These are phyloP conservation scores for Trametes versicolor DNA, from an alignment of 1,284 basidiomycete genomes.

Conservation along the genomic window DNA sequence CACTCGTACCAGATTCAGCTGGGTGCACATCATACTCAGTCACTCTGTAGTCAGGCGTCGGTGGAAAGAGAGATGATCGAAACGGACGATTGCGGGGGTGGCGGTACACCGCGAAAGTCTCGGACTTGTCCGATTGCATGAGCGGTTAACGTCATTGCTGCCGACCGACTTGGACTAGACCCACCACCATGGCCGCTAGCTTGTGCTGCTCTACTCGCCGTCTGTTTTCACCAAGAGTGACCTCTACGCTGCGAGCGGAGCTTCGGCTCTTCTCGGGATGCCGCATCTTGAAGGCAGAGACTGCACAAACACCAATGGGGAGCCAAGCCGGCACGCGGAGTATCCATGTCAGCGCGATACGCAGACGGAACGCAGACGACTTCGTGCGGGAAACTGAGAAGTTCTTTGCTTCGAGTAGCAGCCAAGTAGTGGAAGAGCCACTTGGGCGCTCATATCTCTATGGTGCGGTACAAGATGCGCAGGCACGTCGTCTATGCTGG, in stretches of 20 bases:
- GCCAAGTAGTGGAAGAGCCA: not conserved
- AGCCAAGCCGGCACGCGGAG: not conserved
- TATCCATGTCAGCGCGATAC: not conserved
- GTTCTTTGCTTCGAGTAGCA: not conserved
- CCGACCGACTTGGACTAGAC: not conserved
- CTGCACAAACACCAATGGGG: not conserved
- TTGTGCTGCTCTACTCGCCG: not conserved
- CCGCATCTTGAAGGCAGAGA: not conserved
- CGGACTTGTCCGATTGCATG: too few relatives aligned
- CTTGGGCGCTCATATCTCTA: slow-evolving; percentile 73
- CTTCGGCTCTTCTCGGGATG: not conserved
- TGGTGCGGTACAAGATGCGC: slow-evolving; percentile 41
- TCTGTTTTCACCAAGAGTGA: not conserved
- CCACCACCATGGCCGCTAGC: not conserved
- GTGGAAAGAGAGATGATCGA: not conserved
- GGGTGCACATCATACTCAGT: too few relatives aligned
- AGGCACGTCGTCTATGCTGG: not conserved
- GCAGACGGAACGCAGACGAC: not conserved
- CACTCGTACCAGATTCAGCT: too few relatives aligned
- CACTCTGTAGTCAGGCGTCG: too few relatives aligned
- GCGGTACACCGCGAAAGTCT: slow-evolving; percentile 5
- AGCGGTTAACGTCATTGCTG: too few relatives aligned
- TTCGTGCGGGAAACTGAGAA: not conserved
- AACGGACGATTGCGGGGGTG: slow-evolving; percentile 4
- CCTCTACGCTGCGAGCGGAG: not conserved